Conservation (phyloP, 176 grass and related monocot species). For the Triticum timopheevii region DNA sequence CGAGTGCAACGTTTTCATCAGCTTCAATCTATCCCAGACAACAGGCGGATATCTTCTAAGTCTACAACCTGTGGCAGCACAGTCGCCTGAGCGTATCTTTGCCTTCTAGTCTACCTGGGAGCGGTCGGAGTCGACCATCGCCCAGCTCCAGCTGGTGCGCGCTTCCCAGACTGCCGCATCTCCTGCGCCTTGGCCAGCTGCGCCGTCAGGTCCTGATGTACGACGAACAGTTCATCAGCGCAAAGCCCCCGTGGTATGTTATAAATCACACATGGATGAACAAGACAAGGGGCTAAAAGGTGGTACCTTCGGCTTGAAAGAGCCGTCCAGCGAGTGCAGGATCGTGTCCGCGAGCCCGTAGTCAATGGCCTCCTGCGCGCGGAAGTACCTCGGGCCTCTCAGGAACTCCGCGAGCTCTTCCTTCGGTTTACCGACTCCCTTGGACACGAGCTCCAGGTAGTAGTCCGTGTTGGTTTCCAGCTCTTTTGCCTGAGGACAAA, state of each 20-base stretch:
- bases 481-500: constrained; percentile 66
- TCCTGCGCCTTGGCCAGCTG: constrained; percentile 51
- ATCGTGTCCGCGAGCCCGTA: constrained; percentile 87
- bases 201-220: constrained; percentile 35
- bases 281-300: not conserved
- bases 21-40: not conserved
- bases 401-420: constrained; percentile 79
- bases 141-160: constrained; percentile 41
- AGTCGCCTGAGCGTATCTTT: not conserved
- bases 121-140: constrained; percentile 43
- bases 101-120: constrained; percentile 14
- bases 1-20: not conserved
- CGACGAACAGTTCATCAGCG: not conserved
- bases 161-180: constrained; percentile 45
- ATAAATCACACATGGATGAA: no score
- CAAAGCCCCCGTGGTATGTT: not conserved
- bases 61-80: not conserved
- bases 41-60: not conserved
- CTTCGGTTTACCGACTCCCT: constrained; percentile 64
- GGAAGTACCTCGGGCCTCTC: constrained; percentile 64
- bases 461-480: constrained; percentile 77
- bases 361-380: constrained; percentile 68
- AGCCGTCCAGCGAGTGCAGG: constrained; percentile 58
- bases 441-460: constrained; percentile 62
- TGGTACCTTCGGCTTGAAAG: constrained; percentile 60